Conservation (phyloP, 768 basidiomycete genomes). For the Tulasnella sp. region DNA sequence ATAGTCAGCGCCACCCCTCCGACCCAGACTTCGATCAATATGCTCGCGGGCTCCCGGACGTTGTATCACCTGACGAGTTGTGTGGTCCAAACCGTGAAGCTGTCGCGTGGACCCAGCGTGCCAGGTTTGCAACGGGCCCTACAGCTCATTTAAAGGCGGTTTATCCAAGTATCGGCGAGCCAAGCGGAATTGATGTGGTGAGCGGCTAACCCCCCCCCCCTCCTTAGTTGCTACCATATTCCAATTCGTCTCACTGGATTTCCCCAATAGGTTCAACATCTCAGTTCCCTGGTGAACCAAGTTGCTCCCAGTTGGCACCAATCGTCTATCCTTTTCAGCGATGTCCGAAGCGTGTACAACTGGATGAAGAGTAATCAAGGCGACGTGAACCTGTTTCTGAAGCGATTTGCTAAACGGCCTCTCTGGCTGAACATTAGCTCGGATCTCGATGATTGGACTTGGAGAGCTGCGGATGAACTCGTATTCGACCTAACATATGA, state of each 20-base stretch:
- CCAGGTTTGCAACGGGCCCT: neutral
- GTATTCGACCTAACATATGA: slow-evolving; percentile 4
- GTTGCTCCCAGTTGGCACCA: neutral
- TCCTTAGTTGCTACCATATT: neutral
- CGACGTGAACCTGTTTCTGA: neutral
- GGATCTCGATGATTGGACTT: neutral
- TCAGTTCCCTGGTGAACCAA: neutral
- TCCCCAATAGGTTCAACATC: neutral
- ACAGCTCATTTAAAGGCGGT: neutral
- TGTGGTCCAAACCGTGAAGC: neutral
- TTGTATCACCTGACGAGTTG: neutral
- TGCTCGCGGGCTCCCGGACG: neutral
- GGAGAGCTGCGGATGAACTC: neutral
- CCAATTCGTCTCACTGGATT: neutral
- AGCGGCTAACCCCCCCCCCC: too few relatives aligned
- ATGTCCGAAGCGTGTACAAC: neutral
- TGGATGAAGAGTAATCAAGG: slow-evolving; percentile 7
- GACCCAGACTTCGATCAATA: neutral
- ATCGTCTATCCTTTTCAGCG: neutral
- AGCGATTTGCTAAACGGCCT: neutral
- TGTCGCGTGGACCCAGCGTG: slow-evolving; percentile 20
- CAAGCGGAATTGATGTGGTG: neutral
- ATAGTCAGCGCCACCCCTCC: neutral
- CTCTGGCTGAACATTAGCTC: slow-evolving; percentile 6
- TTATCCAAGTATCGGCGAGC: neutral